Conservation (phyloP, 495 filamentous ascomycete genomes). For the Ascobolus immersus region DNA sequence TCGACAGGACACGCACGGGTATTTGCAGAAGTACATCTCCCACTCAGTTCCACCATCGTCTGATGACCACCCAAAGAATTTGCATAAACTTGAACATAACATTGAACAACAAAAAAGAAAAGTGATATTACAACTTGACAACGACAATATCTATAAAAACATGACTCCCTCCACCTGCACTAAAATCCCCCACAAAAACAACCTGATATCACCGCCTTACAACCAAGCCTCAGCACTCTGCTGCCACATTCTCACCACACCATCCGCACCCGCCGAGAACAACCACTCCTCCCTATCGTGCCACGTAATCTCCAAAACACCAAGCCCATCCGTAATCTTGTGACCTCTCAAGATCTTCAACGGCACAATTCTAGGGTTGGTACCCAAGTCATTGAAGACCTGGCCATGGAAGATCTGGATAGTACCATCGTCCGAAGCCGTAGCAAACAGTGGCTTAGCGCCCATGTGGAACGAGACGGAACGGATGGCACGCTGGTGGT, state of each 20-base stretch:
- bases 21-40: too few species aligned
- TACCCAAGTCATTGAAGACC: constrained; percentile 77
- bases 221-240: too few species aligned
- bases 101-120: too few species aligned
- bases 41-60: too few species aligned
- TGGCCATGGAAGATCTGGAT: constrained; percentile 92
- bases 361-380: constrained; percentile 86
- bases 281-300: constrained; percentile 79
- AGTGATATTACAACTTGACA: too few species aligned
- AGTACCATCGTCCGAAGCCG: constrained; percentile 78
- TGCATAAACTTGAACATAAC: too few species aligned
- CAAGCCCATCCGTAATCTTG: constrained; percentile 50
- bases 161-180: too few species aligned
- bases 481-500: constrained; percentile 75
- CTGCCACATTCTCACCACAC: constrained; percentile 64
- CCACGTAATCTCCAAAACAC: constrained; percentile 87
- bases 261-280: constrained; percentile 83
- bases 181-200: too few species aligned
- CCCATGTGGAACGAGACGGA: constrained; percentile 64
- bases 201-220: too few species aligned
- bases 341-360: constrained; percentile 85
- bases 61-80: too few species aligned
- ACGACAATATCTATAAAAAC: too few species aligned
- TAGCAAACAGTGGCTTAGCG: constrained; percentile 59
- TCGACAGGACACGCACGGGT: too few species aligned